Conservation (phyloP, 192 early-diverging fungal species). For the Linnemannia elongata region DNA sequence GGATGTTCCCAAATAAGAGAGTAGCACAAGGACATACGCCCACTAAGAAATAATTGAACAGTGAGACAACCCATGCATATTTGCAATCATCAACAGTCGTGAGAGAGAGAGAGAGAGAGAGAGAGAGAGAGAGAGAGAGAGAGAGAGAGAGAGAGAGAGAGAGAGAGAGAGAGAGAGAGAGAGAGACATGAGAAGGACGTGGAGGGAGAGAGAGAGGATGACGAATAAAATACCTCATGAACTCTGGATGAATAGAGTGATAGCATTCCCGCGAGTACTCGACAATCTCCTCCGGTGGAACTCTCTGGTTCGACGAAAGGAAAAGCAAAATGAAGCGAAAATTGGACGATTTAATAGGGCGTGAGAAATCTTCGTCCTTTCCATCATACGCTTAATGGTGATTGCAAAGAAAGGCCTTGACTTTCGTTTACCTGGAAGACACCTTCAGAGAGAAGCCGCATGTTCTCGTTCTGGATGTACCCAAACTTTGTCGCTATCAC, state of each 20-base stretch:
- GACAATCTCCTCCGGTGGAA: slow-evolving; percentile 57
- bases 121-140: neutral
- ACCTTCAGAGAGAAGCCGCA: slow-evolving; percentile 44
- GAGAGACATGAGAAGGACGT: too few species aligned
- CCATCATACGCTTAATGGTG: too few species aligned
- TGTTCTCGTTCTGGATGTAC: slow-evolving; percentile 56
- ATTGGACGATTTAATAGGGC: neutral
- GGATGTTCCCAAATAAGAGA: neutral
- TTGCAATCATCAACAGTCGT: neutral
- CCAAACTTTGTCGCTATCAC: slow-evolving; percentile 54
- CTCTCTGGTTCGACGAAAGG: slow-evolving; percentile 5
- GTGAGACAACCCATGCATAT: slow-evolving; percentile 6
- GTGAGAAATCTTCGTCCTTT: neutral
- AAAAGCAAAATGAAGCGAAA: neutral
- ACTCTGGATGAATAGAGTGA: slow-evolving; percentile 60
- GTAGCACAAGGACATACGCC: neutral
- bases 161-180: neutral
- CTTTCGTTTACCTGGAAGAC: slow-evolving; percentile 36
- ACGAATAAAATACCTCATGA: slow-evolving; percentile 40
- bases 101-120: neutral
- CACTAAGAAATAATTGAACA: neutral
- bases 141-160: neutral
- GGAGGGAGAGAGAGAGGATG: neutral
- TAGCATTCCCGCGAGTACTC: slow-evolving; percentile 45
- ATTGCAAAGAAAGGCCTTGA: too few species aligned